Percentiles rank a stretch among this genome's conserved stretches.
phyloP scores from a whole-genome alignment of 2,329 filamentous ascomycete species.

The Cordyceps farinosa region DNA sequence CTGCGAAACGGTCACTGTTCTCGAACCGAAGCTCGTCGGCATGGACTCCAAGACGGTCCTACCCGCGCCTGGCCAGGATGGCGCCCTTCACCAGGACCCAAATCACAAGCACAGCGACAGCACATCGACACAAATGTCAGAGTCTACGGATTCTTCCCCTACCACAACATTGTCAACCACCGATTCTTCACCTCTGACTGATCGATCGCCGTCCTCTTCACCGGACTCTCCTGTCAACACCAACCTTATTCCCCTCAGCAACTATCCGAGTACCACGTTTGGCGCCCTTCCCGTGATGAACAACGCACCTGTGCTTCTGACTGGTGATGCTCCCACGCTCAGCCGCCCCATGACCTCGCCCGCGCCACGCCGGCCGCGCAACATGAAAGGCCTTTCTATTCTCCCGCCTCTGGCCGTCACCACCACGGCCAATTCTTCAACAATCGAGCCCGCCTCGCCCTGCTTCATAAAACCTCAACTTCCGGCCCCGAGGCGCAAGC shows the following conservation, averaged over 20 bases:
- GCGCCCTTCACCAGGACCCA: constrained; percentile 42
- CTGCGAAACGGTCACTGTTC: constrained; percentile 50
- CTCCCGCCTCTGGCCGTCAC: constrained; percentile 55
- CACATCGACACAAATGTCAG: constrained; percentile 73
- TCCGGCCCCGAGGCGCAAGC: constrained; percentile 67
- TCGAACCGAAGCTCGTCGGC: constrained; percentile 51
- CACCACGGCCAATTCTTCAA: constrained; percentile 46
- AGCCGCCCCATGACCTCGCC: constrained; percentile 64
- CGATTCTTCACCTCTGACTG: constrained; percentile 84
- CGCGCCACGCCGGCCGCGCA: constrained; percentile 68
- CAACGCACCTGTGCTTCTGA: constrained; percentile 40
- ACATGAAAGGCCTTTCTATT: constrained; percentile 80
- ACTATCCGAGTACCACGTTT: constrained; percentile 62
- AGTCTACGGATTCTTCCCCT: constrained; percentile 89
- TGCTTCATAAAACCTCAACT: constrained; percentile 78
- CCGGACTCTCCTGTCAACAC: constrained; percentile 82
- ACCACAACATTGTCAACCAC: constrained; percentile 92
- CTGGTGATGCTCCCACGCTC: constrained; percentile 37
- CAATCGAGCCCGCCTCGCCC: constrained; percentile 67
- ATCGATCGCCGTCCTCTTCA: constrained; percentile 86
- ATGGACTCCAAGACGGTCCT: constrained; percentile 40
- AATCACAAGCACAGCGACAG: constrained; percentile 71
- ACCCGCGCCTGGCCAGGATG: constrained; percentile 36
- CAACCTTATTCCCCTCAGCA: constrained; percentile 66
- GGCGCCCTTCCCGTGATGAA: constrained; percentile 28